Evolutionary conservation across 2,329 filamentous ascomycete genomes (phyloP).

Genomic region (Ceratocystis cubensis): DNA sequence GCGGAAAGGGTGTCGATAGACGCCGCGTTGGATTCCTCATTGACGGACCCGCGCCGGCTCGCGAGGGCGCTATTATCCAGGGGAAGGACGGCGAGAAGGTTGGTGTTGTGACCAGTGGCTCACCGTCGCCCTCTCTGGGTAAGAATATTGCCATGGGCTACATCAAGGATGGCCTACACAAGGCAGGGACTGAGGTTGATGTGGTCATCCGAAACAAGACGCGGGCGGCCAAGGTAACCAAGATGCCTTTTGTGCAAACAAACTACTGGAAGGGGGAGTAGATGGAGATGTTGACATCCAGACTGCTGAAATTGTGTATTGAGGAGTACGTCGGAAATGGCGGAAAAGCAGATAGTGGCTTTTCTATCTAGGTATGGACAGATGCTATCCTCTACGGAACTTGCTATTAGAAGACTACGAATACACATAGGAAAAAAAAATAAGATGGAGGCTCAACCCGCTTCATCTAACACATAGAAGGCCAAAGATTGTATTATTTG

Average conservation of each 20-base stretch:
- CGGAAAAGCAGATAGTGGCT: not conserved
- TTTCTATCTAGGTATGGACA: not conserved
- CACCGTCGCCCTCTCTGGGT: conserved; percentile 72
- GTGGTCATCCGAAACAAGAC: conserved; percentile 66
- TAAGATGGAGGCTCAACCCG: conserved; percentile 3
- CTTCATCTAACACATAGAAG: not conserved
- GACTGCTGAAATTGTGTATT: not conserved
- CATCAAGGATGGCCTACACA: conserved; percentile 67
- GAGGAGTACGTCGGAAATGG: not conserved
- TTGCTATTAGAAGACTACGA: not conserved
- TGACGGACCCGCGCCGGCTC: conserved; percentile 65
- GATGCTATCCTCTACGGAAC: not conserved
- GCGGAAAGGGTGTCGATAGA: conserved; percentile 54
- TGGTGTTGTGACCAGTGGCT: conserved; percentile 76
- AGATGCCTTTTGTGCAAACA: conserved; percentile 77
- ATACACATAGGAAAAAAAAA: not conserved
- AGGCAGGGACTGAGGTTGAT: conserved; percentile 67
- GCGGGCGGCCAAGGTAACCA: conserved; percentile 61
- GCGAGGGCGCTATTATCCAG: conserved; percentile 75
- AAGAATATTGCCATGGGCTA: conserved; percentile 97
- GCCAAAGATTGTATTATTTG: not conserved
- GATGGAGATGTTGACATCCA: not conserved
- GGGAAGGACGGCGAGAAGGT: conserved; percentile 51
- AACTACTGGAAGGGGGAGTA: conserved; percentile 54
- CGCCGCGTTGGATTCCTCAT: conserved; percentile 72